Conservation (phyloP, 23 red algal species). For the Cyanidioschyzon merolae region DNA sequence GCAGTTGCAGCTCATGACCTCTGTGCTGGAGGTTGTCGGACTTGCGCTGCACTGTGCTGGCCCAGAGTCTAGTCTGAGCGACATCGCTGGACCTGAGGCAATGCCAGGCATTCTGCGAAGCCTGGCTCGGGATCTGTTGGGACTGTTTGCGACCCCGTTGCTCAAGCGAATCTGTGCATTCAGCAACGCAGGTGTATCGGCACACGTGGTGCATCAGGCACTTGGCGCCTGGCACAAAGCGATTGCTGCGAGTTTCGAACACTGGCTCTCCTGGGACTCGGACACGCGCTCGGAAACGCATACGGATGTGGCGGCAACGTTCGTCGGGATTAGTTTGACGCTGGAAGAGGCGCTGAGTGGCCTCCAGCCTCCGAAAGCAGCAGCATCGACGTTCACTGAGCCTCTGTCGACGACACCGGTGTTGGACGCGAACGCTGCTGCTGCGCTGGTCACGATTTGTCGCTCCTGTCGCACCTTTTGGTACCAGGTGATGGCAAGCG, state of each 20-base stretch:
- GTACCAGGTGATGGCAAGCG: background rate
- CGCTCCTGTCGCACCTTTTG: background rate
- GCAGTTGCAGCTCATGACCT: background rate
- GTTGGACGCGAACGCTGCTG: background rate
- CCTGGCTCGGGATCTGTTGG: background rate
- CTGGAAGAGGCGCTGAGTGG: background rate
- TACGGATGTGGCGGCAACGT: background rate
- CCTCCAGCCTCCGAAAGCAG: background rate
- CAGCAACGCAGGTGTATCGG: background rate
- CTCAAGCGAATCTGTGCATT: background rate
- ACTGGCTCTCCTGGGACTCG: background rate
- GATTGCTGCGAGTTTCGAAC: background rate
- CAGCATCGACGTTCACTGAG: background rate
- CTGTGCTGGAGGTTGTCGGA: background rate
- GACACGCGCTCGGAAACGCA: background rate
- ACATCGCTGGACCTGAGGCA: background rate
- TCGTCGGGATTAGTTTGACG: background rate
- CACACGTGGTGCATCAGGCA: background rate
- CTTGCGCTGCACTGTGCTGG: background rate
- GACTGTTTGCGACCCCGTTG: background rate
- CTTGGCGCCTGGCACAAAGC: background rate
- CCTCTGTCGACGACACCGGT: background rate
- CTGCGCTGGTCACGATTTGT: background rate
- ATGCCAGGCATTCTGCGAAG: background rate
- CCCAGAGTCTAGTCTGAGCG: background rate